A percentile compares a stretch with the other conserved stretches of the same genome.
These are phyloP conservation scores for Microsporum canis DNA, from an alignment of 2,329 filamentous ascomycete species.

Conservation along the genomic window DNA sequence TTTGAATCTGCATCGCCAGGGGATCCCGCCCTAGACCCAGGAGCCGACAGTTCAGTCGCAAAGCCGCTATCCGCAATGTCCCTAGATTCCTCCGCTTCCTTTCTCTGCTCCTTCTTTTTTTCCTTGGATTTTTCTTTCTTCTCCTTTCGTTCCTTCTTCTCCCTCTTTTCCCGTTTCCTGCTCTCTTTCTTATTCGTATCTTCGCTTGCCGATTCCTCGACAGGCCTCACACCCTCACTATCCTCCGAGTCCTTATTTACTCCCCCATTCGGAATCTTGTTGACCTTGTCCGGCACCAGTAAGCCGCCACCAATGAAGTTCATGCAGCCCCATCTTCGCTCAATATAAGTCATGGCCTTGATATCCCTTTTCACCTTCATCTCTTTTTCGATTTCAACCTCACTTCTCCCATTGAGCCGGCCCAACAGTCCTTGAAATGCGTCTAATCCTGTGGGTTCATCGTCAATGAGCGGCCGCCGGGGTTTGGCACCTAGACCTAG, in stretches of 20 bases:
- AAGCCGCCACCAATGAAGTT: constrained; percentile 81
- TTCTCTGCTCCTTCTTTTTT: constrained; percentile 18
- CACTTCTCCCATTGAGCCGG: constrained; percentile 75
- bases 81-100: constrained; percentile 15
- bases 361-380: constrained; percentile 56
- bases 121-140: constrained; percentile 21
- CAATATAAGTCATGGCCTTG: constrained; percentile 61
- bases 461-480: constrained; percentile 54
- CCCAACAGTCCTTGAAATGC: constrained; percentile 79
- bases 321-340: constrained; percentile 66
- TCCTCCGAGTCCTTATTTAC: neutral
- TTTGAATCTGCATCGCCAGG: constrained; percentile 6
- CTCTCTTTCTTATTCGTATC: constrained; percentile 22
- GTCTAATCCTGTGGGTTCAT: constrained; percentile 70
- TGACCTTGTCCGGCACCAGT: constrained; percentile 48
- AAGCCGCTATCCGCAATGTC: constrained; percentile 16
- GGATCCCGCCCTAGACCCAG: constrained; percentile 13
- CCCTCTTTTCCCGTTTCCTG: constrained; percentile 14
- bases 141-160: constrained; percentile 29
- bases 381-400: constrained; percentile 60
- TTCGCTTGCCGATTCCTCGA: constrained; percentile 19
- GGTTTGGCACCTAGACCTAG: constrained; percentile 76
- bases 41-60: neutral
- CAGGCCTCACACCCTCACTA: neutral
- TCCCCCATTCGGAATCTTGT: constrained; percentile 16